Evolutionary conservation across 805 yeast genomes (phyloP), one percentile per base, ranked within the genome.

Genomic region (Candida tibetensis): DNA sequence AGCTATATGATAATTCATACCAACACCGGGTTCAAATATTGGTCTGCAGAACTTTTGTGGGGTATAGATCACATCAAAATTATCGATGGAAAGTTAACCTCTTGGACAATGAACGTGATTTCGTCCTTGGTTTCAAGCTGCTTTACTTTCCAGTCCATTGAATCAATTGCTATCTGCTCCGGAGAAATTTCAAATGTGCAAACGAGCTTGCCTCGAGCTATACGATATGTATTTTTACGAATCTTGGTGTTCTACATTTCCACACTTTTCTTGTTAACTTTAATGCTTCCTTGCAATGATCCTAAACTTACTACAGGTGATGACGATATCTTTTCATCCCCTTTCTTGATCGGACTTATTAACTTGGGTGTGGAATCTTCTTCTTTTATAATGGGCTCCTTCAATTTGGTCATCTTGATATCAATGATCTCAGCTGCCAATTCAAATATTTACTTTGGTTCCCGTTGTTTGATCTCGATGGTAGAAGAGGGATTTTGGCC

Each of bases 391-490:
- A 35, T 51, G 30, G 42, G 40, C 31, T 27, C 40, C 1, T 55
- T 54, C 42, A 54, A 54, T 38, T 35, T 48, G 9, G 48, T 55
- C 16, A 46, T 55, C 10, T 36, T 54, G n/a, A 32, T 46, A 9
- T 51, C 57, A 12, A 47, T 55, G 18, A 19, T 55, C 15, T 52
- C 57, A 12, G 62, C 62, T 2, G 62, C 62, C 15, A 55, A 55
- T 39, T 54, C 60, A n/a, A 57, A 55, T 29, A 46, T 56, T 2
- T 56, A 55, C 38, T 53, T 55, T 37, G 61, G 62, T 1, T 51
- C 58, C 14, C 28, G 60, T 21, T 52, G 52, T 30, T 42, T 57
- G 12, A 36, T 47, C 13, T 43, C 57, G 6, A 46, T 55, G 34
- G 44, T 42, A 4, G 47, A 39, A 18, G 32, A 43, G 5, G 36